Base-by-base conservation (phyloP, 1,284 basidiomycete species). In the Athelia psychrophila region DNA sequence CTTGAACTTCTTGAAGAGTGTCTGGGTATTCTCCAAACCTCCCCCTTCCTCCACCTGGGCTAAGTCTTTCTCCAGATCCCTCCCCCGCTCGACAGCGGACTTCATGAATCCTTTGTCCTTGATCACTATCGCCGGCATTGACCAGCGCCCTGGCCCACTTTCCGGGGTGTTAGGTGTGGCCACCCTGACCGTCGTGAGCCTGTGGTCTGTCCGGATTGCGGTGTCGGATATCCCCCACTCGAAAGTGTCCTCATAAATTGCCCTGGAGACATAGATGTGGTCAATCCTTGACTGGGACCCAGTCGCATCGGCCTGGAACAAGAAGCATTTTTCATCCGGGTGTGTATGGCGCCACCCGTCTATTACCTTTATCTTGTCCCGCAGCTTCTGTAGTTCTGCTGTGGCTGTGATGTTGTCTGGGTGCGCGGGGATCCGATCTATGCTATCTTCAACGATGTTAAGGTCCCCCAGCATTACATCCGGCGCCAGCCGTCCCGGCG, bases 171-270 rank as follows among this genome's bases (percentile, higher is more conserved):
- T 0, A 68, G 69, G 72, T 2, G 58, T 54, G 0, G 47, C 51
- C 0, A 51, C 49, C 32, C 61, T 55, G 0, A 57, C 46, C 0
- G 66, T 57, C 0, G 62, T 58, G 0, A 68, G 60, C 6, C 72
- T 22, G 49, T 73, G 70, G 59, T 75, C 71, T 6, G 38, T 18
- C 20, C 9, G 3, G 8, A 56, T 13, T n/a, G 45, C 52, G 0
- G 40, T 30, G 0, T 44, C 30, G 6, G 48, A 19, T 13, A 56
- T 53, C 2, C 18, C 15, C 54, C 54, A 56, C 27, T 53, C 51
- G 18, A 33, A 44, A 3, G 51, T 15, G 16, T 44, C 23, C 5
- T 47, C 42, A 0, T 42, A 13, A 15, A 50, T 45, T 4, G 19
- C 27, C 1, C 24, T 8, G 15, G 40, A 48, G 2, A 50, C 35